Evolutionary conservation across 345 rosid species (phyloP), one percentile per base, ranked within the genome.

Genomic region (Dipteronia sinensis): DNA sequence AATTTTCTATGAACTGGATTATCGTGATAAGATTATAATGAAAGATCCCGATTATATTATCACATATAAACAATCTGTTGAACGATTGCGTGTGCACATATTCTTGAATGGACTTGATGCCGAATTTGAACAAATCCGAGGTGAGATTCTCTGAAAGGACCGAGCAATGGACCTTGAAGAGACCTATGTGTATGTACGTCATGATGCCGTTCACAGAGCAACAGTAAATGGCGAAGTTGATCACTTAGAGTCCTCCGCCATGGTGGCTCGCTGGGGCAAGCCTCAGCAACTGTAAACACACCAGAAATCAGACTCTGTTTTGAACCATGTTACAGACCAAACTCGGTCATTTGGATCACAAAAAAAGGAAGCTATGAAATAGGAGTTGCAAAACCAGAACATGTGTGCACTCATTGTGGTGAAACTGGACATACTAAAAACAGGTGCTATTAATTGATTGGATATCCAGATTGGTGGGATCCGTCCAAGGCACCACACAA

Each of bases 1-100:
- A 63, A 80, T 75, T 7, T 80, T 80, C 19, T 56, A 75, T 23
- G 72, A 80, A 31, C 67, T 69, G 0, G 38, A 69, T 12, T 31
- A 69, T 69, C 38, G 17, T 75, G 75, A 80, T 40, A 69, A 49
- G 12, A n/a, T 75, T 23, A 9, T 44, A 7, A 80, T 69, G 72
- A 70, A 65, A 19, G 67, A 80, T n/a, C 69, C 5, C 0, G n/a
- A 67, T 8, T 78, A 73, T 44, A 15, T 31, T n/a, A n/a, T n/a
- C 20, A 6, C 12, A 2, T 80, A 80, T 75, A 51, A 23, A 22
- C 22, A 42, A 44, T 13, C 22, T 7, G 2, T 80, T 69, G 76
- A 62, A 7, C 2, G 58, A n/a, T 6, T 61, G 16, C 1, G 13
- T 5, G 68, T 73, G 13, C 63, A 76, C 34, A 76, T 67, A 2